These are phyloP conservation scores for Teratosphaeria pseudoeucalypti DNA, from an alignment of 2,329 filamentous ascomycete species.

Conservation along the genomic window DNA sequence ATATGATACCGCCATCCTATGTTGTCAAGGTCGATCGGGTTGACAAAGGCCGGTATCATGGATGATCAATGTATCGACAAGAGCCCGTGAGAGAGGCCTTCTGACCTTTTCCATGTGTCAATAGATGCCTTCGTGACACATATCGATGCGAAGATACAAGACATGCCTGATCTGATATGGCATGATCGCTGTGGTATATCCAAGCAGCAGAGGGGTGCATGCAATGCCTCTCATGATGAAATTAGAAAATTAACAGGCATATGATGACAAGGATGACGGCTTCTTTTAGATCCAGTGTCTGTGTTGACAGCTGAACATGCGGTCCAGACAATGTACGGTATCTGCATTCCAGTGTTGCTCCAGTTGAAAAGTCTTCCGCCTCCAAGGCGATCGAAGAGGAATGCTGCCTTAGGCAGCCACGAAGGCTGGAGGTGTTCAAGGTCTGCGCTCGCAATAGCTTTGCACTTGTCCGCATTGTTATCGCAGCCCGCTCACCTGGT, in stretches of 20 bases:
- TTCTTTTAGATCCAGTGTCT: conserved; percentile 9
- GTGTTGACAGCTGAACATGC: conserved; percentile 37
- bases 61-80: conserved; percentile 16
- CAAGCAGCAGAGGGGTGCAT: conserved; percentile 14
- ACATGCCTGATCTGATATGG: conserved; percentile 10
- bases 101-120: conserved; percentile 8
- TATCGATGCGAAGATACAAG: background rate
- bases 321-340: conserved; percentile 28
- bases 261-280: conserved; percentile 15
- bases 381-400: conserved; percentile 24
- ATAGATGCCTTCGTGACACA: background rate
- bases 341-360: conserved; percentile 28
- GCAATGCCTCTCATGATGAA: conserved; percentile 11
- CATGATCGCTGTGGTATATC: conserved; percentile 16
- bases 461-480: conserved; percentile 44
- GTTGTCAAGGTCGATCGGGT: conserved; percentile 26
- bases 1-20: conserved; percentile 24
- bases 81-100: conserved; percentile 16
- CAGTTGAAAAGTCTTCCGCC: conserved; percentile 21
- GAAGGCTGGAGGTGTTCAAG: conserved; percentile 29
- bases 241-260: conserved; percentile 13
- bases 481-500: conserved; percentile 20
- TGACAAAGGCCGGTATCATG: conserved; percentile 21
- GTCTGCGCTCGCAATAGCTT: conserved; percentile 28
- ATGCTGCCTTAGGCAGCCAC: conserved; percentile 38